Evolutionary conservation across 1,284 basidiomycete genomes (phyloP).

Genomic region (Heterobasidion annosum): DNA sequence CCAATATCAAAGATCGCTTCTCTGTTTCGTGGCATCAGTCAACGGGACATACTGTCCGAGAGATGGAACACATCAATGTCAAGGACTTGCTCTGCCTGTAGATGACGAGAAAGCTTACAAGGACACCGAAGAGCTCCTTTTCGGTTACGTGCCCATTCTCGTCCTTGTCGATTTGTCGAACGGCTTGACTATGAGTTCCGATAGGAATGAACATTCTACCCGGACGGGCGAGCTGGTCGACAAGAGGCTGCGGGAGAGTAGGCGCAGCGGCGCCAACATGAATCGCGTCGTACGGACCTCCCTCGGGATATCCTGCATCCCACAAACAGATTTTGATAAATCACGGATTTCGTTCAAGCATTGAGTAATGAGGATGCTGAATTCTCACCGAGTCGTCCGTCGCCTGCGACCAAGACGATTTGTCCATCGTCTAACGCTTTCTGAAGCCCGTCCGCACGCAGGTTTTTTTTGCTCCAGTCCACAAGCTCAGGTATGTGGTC

Average conservation of each 20-base stretch:
- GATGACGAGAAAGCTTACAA: conserved; percentile 37
- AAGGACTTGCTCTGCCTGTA: conserved; percentile 20
- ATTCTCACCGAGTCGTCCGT: conserved; percentile 67
- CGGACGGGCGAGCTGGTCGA: conserved; percentile 77
- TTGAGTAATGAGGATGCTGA: too few relatives aligned
- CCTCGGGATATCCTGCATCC: conserved; percentile 9
- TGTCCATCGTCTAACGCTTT: conserved; percentile 37
- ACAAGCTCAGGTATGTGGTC: conserved; percentile 84
- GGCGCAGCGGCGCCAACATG: conserved; percentile 94
- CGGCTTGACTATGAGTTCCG: conserved; percentile 52
- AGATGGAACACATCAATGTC: conserved; percentile 5
- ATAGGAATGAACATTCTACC: conserved; percentile 95
- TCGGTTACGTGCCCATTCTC: conserved; percentile 58
- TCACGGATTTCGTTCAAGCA: not conserved
- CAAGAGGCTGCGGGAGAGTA: conserved; percentile 58
- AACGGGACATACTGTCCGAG: conserved; percentile 21
- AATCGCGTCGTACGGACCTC: conserved; percentile 73
- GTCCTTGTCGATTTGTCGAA: conserved; percentile 80
- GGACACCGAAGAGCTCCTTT: conserved; percentile 73
- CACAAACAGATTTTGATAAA: not conserved
- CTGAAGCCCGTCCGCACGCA: conserved; percentile 60
- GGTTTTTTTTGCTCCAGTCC: conserved; percentile 62
- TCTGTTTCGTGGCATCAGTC: conserved; percentile 24
- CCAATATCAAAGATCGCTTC: too few relatives aligned
- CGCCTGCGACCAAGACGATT: conserved; percentile 66